These are phyloP conservation scores for Geranomyces michiganensis DNA, from an alignment of 192 early-diverging fungal genomes.

Conservation along the genomic window DNA sequence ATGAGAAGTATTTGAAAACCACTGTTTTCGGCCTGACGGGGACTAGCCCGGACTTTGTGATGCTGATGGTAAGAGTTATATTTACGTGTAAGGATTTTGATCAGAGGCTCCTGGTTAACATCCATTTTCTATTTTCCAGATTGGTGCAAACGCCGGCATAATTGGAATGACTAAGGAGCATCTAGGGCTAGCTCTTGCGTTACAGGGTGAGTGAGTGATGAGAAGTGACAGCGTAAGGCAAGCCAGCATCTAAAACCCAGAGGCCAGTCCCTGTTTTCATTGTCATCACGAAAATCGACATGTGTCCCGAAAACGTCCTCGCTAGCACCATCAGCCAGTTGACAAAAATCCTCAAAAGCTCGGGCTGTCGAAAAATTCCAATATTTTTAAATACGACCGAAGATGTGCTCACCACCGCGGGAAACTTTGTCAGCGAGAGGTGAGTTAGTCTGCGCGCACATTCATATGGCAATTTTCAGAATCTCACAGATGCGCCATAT, in stretches of 20 bases:
- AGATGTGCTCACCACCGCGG: conserved; percentile 78
- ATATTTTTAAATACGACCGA: conserved; percentile 75
- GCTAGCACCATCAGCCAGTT: conserved; percentile 83
- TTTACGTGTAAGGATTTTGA: too few species aligned
- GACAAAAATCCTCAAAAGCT: conserved; percentile 79
- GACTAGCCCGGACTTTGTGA: conserved; percentile 85
- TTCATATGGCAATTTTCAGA: not conserved
- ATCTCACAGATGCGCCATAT: not conserved
- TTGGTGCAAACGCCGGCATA: conserved; percentile 72
- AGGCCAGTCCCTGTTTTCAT: conserved; percentile 84
- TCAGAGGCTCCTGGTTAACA: not conserved
- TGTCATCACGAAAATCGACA: conserved; percentile 89
- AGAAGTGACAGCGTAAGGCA: too few species aligned
- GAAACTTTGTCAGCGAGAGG: conserved; percentile 81
- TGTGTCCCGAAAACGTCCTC: conserved; percentile 84
- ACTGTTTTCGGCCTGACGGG: conserved; percentile 92
- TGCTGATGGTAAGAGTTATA: conserved; percentile 60
- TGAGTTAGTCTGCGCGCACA: not conserved
- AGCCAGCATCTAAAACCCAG: too few species aligned
- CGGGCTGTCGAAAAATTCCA: conserved; percentile 90
- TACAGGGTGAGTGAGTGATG: too few species aligned
- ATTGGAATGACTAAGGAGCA: conserved; percentile 95
- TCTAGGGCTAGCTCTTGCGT: conserved; percentile 73
- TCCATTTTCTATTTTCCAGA: not conserved
- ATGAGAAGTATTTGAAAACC: conserved; percentile 85